Percentiles rank a stretch among this genome's conserved stretches.
Evolutionary conservation across 129 eudicot genomes (phyloP).

Genomic region (Escallonia herrerae): DNA sequence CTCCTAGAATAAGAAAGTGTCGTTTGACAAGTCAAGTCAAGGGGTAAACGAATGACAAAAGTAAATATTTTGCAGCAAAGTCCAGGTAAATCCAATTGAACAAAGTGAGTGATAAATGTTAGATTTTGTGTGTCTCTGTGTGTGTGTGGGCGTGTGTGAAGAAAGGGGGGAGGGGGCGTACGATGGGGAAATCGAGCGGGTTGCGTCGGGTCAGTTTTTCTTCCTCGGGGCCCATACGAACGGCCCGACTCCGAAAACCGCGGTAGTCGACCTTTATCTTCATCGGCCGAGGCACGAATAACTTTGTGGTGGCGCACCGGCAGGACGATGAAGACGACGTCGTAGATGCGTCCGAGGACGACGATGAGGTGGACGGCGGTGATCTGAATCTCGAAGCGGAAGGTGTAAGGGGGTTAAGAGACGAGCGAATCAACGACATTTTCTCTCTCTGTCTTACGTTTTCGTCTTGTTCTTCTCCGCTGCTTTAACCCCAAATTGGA

Average conservation of each 20-base stretch:
- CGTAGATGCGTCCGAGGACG: not conserved
- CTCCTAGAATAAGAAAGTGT: no score
- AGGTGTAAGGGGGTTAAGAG: not conserved
- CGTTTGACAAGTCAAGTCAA: no score
- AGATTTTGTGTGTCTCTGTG: no score
- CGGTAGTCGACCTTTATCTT: not conserved
- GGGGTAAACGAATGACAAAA: no score
- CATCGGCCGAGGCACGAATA: not conserved
- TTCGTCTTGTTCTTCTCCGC: no score
- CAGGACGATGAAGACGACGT: not conserved
- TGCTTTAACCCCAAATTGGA: no score
- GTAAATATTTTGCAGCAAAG: no score
- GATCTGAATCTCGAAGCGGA: not conserved
- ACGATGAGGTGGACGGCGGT: not conserved
- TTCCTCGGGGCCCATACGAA: conserved; percentile 54
- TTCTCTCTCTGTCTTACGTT: no score
- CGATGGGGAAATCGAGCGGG: conserved; percentile 56
- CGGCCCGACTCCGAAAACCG: not conserved
- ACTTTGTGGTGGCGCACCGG: not conserved
- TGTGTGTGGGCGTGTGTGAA: not conserved
- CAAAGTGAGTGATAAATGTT: no score
- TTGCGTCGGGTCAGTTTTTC: conserved; percentile 56
- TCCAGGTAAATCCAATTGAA: no score
- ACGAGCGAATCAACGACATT: not conserved
- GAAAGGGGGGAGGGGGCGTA: conserved; percentile 7